Evolutionary conservation across 352 stramenopile genomes (phyloP).

Genomic region (Peronospora tabacina): DNA sequence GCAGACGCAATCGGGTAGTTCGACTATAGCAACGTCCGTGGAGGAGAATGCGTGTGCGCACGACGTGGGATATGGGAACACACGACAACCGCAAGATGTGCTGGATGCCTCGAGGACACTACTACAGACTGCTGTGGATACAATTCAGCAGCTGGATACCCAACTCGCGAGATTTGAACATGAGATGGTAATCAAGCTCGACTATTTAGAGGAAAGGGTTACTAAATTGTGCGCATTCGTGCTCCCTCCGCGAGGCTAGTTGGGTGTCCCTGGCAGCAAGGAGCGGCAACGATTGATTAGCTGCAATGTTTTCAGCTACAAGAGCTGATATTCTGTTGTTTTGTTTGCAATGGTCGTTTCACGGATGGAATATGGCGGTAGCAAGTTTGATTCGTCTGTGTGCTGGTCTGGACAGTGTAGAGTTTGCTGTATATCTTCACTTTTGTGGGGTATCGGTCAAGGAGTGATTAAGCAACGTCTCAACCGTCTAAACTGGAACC

Average conservation of each 20-base stretch:
- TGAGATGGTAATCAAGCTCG: conserved; percentile 44
- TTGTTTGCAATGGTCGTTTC: too few species aligned
- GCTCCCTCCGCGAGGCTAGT: conserved; percentile 26
- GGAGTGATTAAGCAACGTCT: conserved; percentile 1
- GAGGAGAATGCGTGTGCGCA: conserved; percentile 14
- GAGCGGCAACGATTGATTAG: not conserved
- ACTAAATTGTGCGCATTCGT: conserved; percentile 46
- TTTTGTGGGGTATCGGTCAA: not conserved
- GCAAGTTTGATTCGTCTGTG: not conserved
- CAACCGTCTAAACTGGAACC: not conserved
- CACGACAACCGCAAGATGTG: not conserved
- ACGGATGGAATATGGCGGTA: too few species aligned
- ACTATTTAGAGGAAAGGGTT: conserved; percentile 57
- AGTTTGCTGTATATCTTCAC: not conserved
- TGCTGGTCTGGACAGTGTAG: not conserved
- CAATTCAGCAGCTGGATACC: conserved; percentile 35
- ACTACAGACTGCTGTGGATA: conserved; percentile 27
- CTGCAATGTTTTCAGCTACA: not conserved
- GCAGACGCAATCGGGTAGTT: conserved; percentile 1
- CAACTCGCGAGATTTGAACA: conserved; percentile 48
- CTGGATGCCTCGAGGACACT: conserved; percentile 1
- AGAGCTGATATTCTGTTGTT: not conserved
- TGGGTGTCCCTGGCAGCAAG: not conserved
- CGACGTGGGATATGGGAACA: conserved; percentile 2
- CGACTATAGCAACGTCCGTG: not conserved